phyloP scores from a whole-genome alignment of 2,329 filamentous ascomycete species.

The Cercospora zeae-maydis region DNA sequence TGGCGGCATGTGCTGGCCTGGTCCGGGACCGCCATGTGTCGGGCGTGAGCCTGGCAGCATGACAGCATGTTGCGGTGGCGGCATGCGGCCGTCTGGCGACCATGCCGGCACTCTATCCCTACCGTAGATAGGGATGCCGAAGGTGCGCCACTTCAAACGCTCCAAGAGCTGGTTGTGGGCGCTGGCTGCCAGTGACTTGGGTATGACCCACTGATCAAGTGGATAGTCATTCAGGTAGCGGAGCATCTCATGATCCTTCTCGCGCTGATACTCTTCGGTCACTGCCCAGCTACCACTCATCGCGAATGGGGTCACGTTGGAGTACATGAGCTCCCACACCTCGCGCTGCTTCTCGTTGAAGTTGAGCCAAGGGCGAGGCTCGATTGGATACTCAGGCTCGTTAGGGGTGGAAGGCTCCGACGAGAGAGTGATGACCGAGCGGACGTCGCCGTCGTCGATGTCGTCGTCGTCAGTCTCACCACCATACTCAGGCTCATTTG shows the following conservation, averaged over 20 bases:
- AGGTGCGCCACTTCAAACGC: slow-evolving; percentile 27
- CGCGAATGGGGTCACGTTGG: slow-evolving; percentile 17
- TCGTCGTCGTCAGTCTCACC: slow-evolving; percentile 23
- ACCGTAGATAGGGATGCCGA: slow-evolving; percentile 30
- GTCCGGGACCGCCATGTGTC: background rate
- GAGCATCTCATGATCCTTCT: slow-evolving; percentile 31
- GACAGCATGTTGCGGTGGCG: background rate
- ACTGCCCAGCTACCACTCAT: slow-evolving; percentile 26
- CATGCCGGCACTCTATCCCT: slow-evolving; percentile 15
- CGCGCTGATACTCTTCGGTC: slow-evolving; percentile 31
- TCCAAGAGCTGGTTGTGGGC: slow-evolving; percentile 28
- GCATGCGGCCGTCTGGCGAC: background rate
- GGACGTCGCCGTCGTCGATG: slow-evolving; percentile 20
- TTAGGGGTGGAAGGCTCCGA: slow-evolving; percentile 17
- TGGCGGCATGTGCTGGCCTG: slow-evolving; percentile 4
- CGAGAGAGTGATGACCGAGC: slow-evolving; percentile 27
- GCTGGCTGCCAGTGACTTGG: slow-evolving; percentile 21
- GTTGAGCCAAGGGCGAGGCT: slow-evolving; percentile 26
- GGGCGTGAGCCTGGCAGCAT: background rate
- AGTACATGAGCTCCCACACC: slow-evolving; percentile 30
- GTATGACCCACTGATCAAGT: slow-evolving; percentile 31
- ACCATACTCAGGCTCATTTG: slow-evolving; percentile 19
- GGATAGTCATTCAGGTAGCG: slow-evolving; percentile 31
- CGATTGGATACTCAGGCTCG: slow-evolving; percentile 9
- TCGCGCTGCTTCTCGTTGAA: slow-evolving; percentile 21